Percentiles rank a stretch among this genome's conserved stretches.
Conservation (phyloP, 345 rosid species). For the Brassica rapa region DNA sequence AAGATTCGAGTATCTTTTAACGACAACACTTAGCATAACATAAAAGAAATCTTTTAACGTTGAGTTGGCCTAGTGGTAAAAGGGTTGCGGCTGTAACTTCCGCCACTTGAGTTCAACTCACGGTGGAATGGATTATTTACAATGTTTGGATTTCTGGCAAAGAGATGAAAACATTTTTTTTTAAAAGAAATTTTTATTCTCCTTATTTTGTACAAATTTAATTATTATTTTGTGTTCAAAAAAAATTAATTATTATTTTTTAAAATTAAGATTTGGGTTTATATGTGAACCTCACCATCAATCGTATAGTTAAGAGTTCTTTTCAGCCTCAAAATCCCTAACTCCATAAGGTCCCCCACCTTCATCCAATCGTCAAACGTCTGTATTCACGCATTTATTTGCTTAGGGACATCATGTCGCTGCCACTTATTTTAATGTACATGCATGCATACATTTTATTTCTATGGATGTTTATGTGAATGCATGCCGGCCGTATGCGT, state of each 20-base stretch:
- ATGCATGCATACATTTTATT: slow-evolving; percentile 11
- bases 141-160: too few relatives aligned
- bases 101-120: too few relatives aligned
- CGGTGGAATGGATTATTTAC: too few relatives aligned
- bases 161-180: too few relatives aligned
- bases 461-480: neutral
- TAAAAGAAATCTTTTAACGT: too few relatives aligned
- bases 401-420: slow-evolving; percentile 39
- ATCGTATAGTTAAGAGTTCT: neutral
- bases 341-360: slow-evolving; percentile 4
- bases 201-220: neutral
- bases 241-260: too few relatives aligned
- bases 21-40: too few relatives aligned
- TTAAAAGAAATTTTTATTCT: neutral
- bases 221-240: neutral
- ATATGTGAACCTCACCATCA: neutral
- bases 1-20: neutral
- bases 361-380: slow-evolving; percentile 30
- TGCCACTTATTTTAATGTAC: slow-evolving; percentile 26
- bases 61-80: too few relatives aligned
- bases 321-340: slow-evolving; percentile 23
- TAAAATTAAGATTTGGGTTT: neutral
- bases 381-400: slow-evolving; percentile 31
- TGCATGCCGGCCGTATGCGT: neutral
- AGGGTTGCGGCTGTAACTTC: too few relatives aligned